Evolutionary conservation across 805 yeast species (phyloP), one percentile per base, ranked within the genome.

Genomic region (Candida oleophila): DNA sequence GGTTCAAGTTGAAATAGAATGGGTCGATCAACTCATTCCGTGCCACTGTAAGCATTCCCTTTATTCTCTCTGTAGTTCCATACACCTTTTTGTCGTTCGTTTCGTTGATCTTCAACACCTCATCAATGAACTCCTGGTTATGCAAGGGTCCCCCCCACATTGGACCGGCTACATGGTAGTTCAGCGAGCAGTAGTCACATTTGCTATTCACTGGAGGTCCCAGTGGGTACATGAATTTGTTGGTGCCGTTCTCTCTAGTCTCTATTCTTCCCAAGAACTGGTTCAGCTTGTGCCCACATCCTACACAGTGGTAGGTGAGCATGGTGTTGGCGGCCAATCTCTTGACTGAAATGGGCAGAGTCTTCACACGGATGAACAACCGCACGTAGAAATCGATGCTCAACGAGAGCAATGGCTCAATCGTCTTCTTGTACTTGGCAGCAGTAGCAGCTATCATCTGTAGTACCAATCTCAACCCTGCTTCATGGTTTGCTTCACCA

Each of bases 321-420:
- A 89, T 87, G 7, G 94, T 82, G 50, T 83, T 81, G 11, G 89
- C 78, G 38, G 89, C 85, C 46, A 89, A 70, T 52, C 83, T 78
- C 65, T 94, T 94, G 28, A 92, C 98, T 52, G 79, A 78, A 33
- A 85, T 75, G 5, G 98, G 97, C 25, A 89, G 79, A 1, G 87
- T 82, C 52, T 76, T 77, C 30, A 94, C 92, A 48, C 83, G 78
- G 45, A 94, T 81, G 59, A 92, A 88, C 38, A 91, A 76, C 51
- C 99, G 77, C 49, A 92, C 89, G 64, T 94, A 94, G 61, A 89
- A 94, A 67, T 94, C 99, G 55, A 94, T 90, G 25, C 96, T 86
- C 45, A 94, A 73, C 47, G 88, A 82, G 54, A 94, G 65, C 48
- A 90, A 73, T 2, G 99, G 99, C 60, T 88, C 96, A 47, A 94